Conservation (phyloP, 2,329 filamentous ascomycete genomes). For the Penicillium concentricum region DNA sequence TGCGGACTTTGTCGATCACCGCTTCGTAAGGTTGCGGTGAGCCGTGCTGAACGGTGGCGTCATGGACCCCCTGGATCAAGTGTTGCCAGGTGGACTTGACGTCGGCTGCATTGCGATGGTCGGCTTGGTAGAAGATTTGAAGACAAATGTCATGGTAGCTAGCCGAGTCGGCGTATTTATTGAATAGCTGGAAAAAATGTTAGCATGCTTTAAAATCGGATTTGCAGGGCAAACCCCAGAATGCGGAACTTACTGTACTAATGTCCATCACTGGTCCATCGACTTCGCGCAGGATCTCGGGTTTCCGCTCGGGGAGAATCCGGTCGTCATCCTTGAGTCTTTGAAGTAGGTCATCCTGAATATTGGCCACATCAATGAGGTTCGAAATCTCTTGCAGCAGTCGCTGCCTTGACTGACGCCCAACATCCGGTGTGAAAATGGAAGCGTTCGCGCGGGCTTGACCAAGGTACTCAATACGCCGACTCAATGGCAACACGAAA, state of each 20-base stretch:
- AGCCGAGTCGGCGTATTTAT: conserved; percentile 84
- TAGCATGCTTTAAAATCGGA: conserved; percentile 6
- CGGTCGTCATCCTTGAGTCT: conserved; percentile 71
- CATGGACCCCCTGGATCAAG: conserved; percentile 71
- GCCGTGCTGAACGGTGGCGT: conserved; percentile 47
- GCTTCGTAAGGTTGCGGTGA: conserved; percentile 49
- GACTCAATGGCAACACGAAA: conserved; percentile 75
- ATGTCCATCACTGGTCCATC: conserved; percentile 77
- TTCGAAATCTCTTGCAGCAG: conserved; percentile 82
- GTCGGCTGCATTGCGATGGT: conserved; percentile 83
- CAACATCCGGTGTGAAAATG: conserved; percentile 73
- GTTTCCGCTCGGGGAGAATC: conserved; percentile 62
- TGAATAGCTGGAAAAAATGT: conserved; percentile 67
- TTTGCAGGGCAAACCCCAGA: no score
- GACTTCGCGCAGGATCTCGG: conserved; percentile 65
- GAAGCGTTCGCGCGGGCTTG: conserved; percentile 90
- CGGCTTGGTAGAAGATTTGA: conserved; percentile 85
- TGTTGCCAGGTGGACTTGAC: conserved; percentile 83
- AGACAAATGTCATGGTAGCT: conserved; percentile 93
- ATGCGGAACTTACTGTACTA: conserved; percentile 73
- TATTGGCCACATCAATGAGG: conserved; percentile 86
- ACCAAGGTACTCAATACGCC: conserved; percentile 84
- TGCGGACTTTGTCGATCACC: conserved; percentile 55
- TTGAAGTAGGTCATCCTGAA: conserved; percentile 87
- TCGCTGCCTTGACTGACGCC: conserved; percentile 77